A percentile compares a stretch with the other conserved stretches of the same genome.
Conservation (phyloP, 305 asterid genomes). For the Fraxinus greggii region DNA sequence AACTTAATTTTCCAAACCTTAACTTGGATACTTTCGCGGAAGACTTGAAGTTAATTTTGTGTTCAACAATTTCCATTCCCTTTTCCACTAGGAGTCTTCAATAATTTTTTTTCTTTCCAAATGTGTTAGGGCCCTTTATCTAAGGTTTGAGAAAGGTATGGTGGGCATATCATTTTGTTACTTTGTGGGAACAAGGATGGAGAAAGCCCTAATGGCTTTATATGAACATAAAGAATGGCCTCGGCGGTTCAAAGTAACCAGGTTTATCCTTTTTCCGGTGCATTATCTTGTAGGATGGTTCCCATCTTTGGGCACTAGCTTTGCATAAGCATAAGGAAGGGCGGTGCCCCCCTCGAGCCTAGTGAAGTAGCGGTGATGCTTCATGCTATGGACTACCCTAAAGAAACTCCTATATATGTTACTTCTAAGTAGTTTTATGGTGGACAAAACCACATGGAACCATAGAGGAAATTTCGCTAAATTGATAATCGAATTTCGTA, state of each 20-base stretch:
- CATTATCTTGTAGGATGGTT: constrained; percentile 72
- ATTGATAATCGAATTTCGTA: constrained; percentile 75
- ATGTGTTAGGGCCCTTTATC: constrained; percentile 88
- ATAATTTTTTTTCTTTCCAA: constrained; percentile 2
- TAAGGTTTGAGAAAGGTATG: constrained; percentile 99
- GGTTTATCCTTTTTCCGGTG: constrained; percentile 22
- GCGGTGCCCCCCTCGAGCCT: constrained; percentile 99
- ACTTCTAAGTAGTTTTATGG: constrained; percentile 99
- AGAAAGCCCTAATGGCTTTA: constrained; percentile 88
- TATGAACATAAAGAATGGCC: constrained; percentile 98
- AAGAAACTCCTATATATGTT: constrained; percentile 95
- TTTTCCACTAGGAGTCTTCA: constrained; percentile 15
- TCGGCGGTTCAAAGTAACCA: constrained; percentile 85
- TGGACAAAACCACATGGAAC: constrained; percentile 98
- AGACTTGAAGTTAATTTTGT: not conserved
- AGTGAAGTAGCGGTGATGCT: constrained; percentile 99
- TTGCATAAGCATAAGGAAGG: constrained; percentile 98
- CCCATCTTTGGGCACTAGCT: constrained; percentile 95
- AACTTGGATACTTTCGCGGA: constrained; percentile 18
- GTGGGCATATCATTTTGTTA: constrained; percentile 98
- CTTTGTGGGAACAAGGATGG: constrained; percentile 86
- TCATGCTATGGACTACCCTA: constrained; percentile 95
- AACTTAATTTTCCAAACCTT: constrained; percentile 19
- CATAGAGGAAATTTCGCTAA: constrained; percentile 98
- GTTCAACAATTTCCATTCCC: constrained; percentile 1